These are phyloP conservation scores for Thalia dealbata DNA, from an alignment of 176 grass and related monocot genomes.

Conservation along the genomic window DNA sequence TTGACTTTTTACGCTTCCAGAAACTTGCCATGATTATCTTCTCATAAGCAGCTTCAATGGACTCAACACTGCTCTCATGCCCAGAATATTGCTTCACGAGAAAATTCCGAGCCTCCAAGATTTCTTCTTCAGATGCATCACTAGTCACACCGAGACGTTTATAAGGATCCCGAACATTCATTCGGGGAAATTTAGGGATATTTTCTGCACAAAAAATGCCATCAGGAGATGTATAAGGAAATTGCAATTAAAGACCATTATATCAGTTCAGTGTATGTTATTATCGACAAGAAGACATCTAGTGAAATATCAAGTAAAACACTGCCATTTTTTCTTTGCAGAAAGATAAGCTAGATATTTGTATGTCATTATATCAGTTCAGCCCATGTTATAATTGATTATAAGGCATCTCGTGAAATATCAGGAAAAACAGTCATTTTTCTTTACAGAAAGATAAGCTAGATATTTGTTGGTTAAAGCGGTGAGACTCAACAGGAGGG, in stretches of 20 bases:
- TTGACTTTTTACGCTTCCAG: constrained; percentile 62
- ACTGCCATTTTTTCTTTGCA: not conserved
- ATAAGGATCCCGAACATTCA: constrained; percentile 60
- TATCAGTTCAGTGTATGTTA: not conserved
- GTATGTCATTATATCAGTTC: not conserved
- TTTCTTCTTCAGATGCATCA: constrained; percentile 90
- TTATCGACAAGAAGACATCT: not conserved
- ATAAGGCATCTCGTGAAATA: no score
- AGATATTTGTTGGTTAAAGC: no score
- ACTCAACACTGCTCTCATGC: constrained; percentile 71
- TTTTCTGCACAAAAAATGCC: constrained; percentile 35
- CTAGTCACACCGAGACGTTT: constrained; percentile 63
- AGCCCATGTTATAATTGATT: no score
- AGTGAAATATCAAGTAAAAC: not conserved
- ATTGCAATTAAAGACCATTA: not conserved
- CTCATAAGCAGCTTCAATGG: constrained; percentile 91
- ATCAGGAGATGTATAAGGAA: not conserved
- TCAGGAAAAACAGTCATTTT: no score
- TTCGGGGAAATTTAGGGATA: constrained; percentile 58
- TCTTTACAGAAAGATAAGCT: no score
- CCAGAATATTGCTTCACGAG: constrained; percentile 68
- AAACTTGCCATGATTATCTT: constrained; percentile 93
- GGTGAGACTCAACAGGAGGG: no score
- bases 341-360: not conserved
- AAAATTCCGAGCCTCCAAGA: constrained; percentile 61